These are phyloP conservation scores for Alternaria ethzedia DNA, from an alignment of 2,329 filamentous ascomycete species.

Conservation along the genomic window DNA sequence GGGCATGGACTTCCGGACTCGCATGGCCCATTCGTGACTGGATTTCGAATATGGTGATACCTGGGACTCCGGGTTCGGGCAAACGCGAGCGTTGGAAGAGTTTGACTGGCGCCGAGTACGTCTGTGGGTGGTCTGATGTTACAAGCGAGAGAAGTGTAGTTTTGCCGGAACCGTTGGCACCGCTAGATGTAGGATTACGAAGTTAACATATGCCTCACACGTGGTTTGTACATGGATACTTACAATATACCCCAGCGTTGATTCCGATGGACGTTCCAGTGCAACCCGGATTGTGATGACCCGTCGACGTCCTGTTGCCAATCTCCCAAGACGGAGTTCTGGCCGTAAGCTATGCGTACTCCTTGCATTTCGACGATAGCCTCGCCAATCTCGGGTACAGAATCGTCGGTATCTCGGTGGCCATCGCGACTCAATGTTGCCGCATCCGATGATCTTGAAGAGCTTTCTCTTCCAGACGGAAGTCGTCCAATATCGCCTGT, in stretches of 20 bases:
- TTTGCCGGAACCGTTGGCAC: conserved; percentile 93
- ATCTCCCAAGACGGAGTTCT: conserved; percentile 78
- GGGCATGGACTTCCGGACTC: conserved; percentile 90
- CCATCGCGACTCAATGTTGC: conserved; percentile 39
- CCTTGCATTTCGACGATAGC: conserved; percentile 86
- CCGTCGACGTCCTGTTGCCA: conserved; percentile 70
- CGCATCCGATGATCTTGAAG: neutral
- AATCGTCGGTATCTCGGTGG: conserved; percentile 31
- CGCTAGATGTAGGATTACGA: conserved; percentile 44
- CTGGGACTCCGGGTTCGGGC: conserved; percentile 72
- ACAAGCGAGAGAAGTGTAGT: conserved; percentile 92
- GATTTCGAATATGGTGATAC: conserved; percentile 90
- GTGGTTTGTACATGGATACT: neutral
- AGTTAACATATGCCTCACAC: neutral
- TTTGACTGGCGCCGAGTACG: conserved; percentile 85
- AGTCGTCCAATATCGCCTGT: conserved; percentile 37
- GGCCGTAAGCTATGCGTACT: conserved; percentile 80
- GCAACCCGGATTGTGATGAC: conserved; percentile 65
- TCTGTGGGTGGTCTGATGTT: conserved; percentile 93
- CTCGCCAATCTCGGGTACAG: conserved; percentile 59
- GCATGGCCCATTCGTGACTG: conserved; percentile 90
- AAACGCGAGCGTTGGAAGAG: conserved; percentile 84
- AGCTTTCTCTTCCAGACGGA: conserved; percentile 30
- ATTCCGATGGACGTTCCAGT: conserved; percentile 83
- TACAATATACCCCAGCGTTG: conserved; percentile 86